phyloP scores from a whole-genome alignment of 495 filamentous ascomycete genomes.

The Tuber melanosporum region DNA sequence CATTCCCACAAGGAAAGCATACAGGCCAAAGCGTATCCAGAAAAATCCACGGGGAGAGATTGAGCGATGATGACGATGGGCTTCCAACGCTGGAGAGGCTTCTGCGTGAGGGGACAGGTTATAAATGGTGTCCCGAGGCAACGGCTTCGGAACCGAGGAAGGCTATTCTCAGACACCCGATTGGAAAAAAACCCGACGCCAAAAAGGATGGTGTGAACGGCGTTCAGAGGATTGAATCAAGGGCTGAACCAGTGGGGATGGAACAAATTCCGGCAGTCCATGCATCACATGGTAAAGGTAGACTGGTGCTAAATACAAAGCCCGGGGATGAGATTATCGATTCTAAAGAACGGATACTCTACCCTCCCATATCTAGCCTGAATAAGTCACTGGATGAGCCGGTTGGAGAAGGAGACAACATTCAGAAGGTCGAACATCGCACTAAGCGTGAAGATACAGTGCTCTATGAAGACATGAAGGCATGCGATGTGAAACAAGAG shows the following conservation, averaged over 20 bases:
- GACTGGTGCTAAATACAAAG: not conserved
- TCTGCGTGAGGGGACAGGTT: not conserved
- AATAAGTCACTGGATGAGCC: not conserved
- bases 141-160: not conserved
- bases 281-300: not conserved
- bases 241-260: not conserved
- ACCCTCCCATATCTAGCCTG: not conserved
- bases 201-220: not conserved
- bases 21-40: not conserved
- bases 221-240: not conserved
- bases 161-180: not conserved
- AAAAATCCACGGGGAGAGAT: not conserved
- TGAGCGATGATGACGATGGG: not conserved
- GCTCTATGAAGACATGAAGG: not conserved
- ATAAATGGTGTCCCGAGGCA: not conserved
- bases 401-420: not conserved
- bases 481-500: not conserved
- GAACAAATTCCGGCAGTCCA: not conserved
- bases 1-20: not conserved
- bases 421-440: not conserved
- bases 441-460: not conserved
- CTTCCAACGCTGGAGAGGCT: not conserved
- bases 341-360: not conserved
- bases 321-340: not conserved
- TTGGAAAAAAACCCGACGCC: not conserved